These are phyloP conservation scores for Pseudocercospora fuligena DNA, from an alignment of 2,329 filamentous ascomycete genomes.

Conservation along the genomic window DNA sequence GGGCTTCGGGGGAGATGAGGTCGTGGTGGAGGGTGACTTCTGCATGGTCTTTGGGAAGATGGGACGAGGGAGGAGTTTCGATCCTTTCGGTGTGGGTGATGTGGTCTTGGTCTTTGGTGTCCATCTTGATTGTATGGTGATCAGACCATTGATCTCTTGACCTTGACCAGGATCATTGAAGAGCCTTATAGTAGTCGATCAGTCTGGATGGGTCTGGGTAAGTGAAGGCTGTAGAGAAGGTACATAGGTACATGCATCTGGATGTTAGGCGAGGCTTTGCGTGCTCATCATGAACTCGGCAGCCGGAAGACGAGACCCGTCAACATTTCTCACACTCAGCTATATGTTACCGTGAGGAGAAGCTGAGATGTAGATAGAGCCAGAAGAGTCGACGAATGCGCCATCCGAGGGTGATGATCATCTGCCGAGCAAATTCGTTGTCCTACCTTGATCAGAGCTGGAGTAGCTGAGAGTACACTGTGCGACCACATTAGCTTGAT, in stretches of 20 bases:
- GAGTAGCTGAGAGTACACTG: background rate
- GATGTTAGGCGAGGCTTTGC: background rate
- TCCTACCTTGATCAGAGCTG: background rate
- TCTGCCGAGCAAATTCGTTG: background rate
- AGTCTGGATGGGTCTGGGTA: background rate
- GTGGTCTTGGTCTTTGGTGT: background rate
- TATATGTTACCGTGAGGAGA: background rate
- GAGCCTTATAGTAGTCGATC: background rate
- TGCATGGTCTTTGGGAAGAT: background rate
- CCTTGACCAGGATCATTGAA: background rate
- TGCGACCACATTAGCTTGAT: background rate
- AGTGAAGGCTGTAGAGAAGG: background rate
- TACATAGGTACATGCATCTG: background rate
- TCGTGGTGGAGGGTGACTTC: constrained; percentile 18
- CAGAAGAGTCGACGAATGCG: background rate
- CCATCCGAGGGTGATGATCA: constrained; percentile 1
- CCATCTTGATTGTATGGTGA: background rate
- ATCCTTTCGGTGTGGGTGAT: background rate
- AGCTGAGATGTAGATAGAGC: background rate
- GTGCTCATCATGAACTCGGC: background rate
- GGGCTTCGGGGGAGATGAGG: constrained; percentile 18
- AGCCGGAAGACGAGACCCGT: background rate
- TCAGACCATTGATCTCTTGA: background rate
- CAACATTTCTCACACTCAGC: background rate
- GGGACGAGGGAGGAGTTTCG: background rate